Evolutionary conservation across 306 rosid genomes (phyloP), one percentile per base, ranked within the genome.

Genomic region (Canavalia gladiata): DNA sequence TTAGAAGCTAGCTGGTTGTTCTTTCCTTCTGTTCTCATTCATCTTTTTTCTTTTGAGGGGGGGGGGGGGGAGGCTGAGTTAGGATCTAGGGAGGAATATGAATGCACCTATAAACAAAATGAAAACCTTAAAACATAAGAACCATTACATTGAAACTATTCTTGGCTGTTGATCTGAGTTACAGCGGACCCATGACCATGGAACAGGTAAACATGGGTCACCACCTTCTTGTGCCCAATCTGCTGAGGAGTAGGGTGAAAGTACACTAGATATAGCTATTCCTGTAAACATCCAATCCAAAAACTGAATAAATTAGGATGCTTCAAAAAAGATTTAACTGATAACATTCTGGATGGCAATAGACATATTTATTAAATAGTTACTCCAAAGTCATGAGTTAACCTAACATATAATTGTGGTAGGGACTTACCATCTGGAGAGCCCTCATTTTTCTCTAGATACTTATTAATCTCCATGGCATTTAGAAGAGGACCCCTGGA

Each of bases 151-250:
- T 87, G 90, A 87, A 90, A 87, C 84, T 84, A 95, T 85, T 84
- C 88, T 90, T 84, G 98, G 98, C 45, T 72, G 97, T 59, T 80
- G 85, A 85, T 93, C 94, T 37, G 93, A 80, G 91, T 85, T 92
- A 76, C 99, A 95, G 18, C 66, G 92, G 87, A 93, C 82, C 98
- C 99, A 95, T 46, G 99, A 90, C 99, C 99, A 95, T 34, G 99
- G 90, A 83, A 87, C 98, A 72, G 99, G 99, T 52, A 89, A 73
- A 87, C 98, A 95, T n/a, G 99, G 97, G 57, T 95, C 99, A 63
- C 99, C 99, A 4, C 97, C 97, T 87, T 95, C 98, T 59, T 82
- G 87, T 8, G 89, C 91, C 98, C 97, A 93, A 69, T 86, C 88
- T 75, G 76, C 83, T 18, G 92, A 86, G 54, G 96, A 79, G 85